Percentiles rank a stretch among this genome's conserved stretches.
phyloP scores from a whole-genome alignment of 2,329 filamentous ascomycete species.

The Basipetospora chlamydospora region DNA sequence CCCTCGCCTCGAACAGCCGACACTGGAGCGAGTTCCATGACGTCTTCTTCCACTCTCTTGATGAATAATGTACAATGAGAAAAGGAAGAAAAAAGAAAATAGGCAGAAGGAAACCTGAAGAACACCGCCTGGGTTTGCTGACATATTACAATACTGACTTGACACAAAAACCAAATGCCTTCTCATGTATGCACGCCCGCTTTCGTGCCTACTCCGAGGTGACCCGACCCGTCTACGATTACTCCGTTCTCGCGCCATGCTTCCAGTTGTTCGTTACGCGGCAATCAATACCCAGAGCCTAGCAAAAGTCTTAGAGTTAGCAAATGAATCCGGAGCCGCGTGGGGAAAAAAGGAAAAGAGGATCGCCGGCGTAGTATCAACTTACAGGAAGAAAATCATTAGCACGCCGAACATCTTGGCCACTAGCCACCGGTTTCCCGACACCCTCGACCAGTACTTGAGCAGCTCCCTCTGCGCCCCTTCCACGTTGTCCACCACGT shows the following conservation, averaged over 20 bases:
- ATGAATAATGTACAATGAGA: slow-evolving; percentile 4
- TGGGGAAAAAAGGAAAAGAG: not conserved
- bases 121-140: slow-evolving; percentile 2
- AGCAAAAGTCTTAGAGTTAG: slow-evolving; percentile 8
- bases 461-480: slow-evolving; percentile 88
- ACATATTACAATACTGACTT: slow-evolving; percentile 2
- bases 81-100: slow-evolving; percentile 6
- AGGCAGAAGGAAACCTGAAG: slow-evolving; percentile 13
- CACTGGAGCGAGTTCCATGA: too few species aligned
- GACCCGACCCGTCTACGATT: not conserved
- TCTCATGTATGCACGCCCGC: too few species aligned
- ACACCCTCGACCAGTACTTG: slow-evolving; percentile 92
- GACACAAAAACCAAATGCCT: too few species aligned
- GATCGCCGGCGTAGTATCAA: slow-evolving; percentile 8
- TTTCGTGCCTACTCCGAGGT: slow-evolving; percentile 6
- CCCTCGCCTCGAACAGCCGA: too few species aligned
- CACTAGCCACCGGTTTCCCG: slow-evolving; percentile 88
- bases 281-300: slow-evolving; percentile 55
- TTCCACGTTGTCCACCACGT: slow-evolving; percentile 96
- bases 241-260: not conserved
- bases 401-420: slow-evolving; percentile 68
- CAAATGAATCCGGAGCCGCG: not conserved
- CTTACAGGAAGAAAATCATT: slow-evolving; percentile 78
- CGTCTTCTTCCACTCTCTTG: not conserved
- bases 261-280: slow-evolving; percentile 29